phyloP scores from a whole-genome alignment of 257 asterid genomes.

The Linderniella brevidens region DNA sequence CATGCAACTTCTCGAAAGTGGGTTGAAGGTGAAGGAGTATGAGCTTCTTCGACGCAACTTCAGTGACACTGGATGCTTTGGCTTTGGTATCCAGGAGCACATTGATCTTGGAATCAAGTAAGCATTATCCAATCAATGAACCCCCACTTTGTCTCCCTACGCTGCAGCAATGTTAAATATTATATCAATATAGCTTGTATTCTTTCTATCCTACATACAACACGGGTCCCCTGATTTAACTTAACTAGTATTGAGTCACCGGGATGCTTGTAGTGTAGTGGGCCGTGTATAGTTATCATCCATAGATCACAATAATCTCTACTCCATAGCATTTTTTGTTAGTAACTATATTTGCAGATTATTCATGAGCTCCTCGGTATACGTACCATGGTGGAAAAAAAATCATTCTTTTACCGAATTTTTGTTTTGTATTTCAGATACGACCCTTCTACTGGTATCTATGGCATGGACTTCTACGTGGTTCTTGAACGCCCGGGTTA shows the following conservation, averaged over 20 bases:
- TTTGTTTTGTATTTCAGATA: constrained; percentile 19
- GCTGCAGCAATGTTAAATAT: background rate
- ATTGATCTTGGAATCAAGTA: constrained; percentile 83
- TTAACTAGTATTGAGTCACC: too few relatives aligned
- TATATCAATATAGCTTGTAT: too few relatives aligned
- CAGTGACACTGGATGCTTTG: constrained; percentile 70
- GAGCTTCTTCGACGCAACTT: constrained; percentile 49
- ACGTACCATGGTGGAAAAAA: background rate
- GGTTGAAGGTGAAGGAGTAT: constrained; percentile 55
- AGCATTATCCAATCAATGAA: constrained; percentile 6
- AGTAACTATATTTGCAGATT: too few relatives aligned
- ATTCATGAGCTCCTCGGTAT: too few relatives aligned
- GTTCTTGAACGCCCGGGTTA: constrained; percentile 69
- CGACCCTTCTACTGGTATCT: constrained; percentile 75
- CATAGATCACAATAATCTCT: too few relatives aligned
- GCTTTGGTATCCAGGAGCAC: constrained; percentile 76
- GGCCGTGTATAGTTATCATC: too few relatives aligned
- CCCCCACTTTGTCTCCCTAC: background rate
- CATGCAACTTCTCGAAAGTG: constrained; percentile 58
- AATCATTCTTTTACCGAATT: background rate
- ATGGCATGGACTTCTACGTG: constrained; percentile 72
- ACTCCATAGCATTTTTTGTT: too few relatives aligned
- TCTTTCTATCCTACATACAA: too few relatives aligned
- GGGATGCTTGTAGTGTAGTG: too few relatives aligned
- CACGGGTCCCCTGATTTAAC: too few relatives aligned